Base-by-base conservation (phyloP, 2,329 filamentous ascomycete species). In the Lojkania enalia region DNA sequence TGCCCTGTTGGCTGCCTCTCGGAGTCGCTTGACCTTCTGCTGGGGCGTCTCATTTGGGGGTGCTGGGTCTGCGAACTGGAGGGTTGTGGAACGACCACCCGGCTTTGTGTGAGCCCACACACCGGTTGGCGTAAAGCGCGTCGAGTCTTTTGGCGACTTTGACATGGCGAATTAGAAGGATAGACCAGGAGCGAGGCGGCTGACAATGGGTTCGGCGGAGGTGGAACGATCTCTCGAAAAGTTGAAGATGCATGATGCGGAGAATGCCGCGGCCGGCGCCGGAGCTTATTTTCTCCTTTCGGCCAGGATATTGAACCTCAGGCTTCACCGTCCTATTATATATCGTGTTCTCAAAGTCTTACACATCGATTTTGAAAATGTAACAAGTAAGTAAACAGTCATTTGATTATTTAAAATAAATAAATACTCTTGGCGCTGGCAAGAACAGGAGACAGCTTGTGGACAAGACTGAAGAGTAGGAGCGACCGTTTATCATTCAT, bases 101-200 rank as follows among this genome's bases (percentile, higher is more conserved):
- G 77, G 70, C 66, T 87, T 87, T 55, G 83, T 82, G 54, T 79
- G 79, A 58, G 86, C 87, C 72, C 90, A 87, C 25, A 84, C 84
- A 49, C 79, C 82, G 14, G 83, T 86, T 19, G 83, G 74, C 13
- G 85, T 88, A 71, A 88, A 94, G 65, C 87, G 85, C 61, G 88
- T 94, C 56, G 88, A 88, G 69, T 91, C 88, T 60, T 82, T 82
- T 67, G 87, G 84, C 72, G 83, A 88, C 66, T 86, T 85, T 49
- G 86, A 79, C 74, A 76, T 76, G 46, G 30, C 18, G 27, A 46
- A 43, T 35, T 38, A 25, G 37, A 20, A 42, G 33, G 39, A 30
- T 20, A 31, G 27, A 16, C 30, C n/a, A 15, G 9, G 30, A 33
- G 7, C 11, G 30, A 33, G 30, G 14, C 30, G 30, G 7, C 11